phyloP scores from a whole-genome alignment of 768 basidiomycete species.

The Dacryopinax spathularia region DNA sequence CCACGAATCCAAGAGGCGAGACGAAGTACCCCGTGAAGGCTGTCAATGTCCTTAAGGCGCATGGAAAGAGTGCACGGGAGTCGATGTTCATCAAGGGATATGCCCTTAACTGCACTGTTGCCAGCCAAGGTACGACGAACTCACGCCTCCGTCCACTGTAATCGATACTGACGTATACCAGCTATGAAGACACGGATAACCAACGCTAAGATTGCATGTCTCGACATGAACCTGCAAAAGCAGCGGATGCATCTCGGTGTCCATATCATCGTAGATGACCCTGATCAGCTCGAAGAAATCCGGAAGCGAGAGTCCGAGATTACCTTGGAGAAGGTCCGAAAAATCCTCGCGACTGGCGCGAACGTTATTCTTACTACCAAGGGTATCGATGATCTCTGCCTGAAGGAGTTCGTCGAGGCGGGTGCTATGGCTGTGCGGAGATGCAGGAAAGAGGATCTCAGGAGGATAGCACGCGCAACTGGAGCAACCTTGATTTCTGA shows the following conservation, averaged over 20 bases:
- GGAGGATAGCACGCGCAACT: slow-evolving; percentile 92
- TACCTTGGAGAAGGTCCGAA: slow-evolving; percentile 85
- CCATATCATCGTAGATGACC: slow-evolving; percentile 93
- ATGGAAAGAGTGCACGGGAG: slow-evolving; percentile 89
- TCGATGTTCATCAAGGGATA: slow-evolving; percentile 92
- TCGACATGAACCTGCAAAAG: slow-evolving; percentile 96
- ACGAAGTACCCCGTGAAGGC: slow-evolving; percentile 99
- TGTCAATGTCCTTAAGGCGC: slow-evolving; percentile 94
- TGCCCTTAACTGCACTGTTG: slow-evolving; percentile 95
- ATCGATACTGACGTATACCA: slow-evolving; percentile 21
- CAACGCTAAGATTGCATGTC: slow-evolving; percentile 92
- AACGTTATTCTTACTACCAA: slow-evolving; percentile 96
- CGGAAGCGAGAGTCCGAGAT: slow-evolving; percentile 91
- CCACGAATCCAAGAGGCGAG: slow-evolving; percentile 84
- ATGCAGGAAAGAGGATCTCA: slow-evolving; percentile 93
- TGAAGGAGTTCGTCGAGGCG: slow-evolving; percentile 98
- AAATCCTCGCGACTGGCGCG: slow-evolving; percentile 89
- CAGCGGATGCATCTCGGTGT: slow-evolving; percentile 94
- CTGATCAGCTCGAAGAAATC: slow-evolving; percentile 90
- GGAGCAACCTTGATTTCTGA: slow-evolving; percentile 87
- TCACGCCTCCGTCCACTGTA: background rate
- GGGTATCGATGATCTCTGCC: slow-evolving; percentile 93
- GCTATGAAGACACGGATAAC: slow-evolving; percentile 95
- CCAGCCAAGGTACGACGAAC: slow-evolving; percentile 73
- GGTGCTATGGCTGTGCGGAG: slow-evolving; percentile 97